Evolutionary conservation across 2,329 filamentous ascomycete genomes (phyloP), one percentile per base, ranked within the genome.

Genomic region (Colletotrichum filicis): DNA sequence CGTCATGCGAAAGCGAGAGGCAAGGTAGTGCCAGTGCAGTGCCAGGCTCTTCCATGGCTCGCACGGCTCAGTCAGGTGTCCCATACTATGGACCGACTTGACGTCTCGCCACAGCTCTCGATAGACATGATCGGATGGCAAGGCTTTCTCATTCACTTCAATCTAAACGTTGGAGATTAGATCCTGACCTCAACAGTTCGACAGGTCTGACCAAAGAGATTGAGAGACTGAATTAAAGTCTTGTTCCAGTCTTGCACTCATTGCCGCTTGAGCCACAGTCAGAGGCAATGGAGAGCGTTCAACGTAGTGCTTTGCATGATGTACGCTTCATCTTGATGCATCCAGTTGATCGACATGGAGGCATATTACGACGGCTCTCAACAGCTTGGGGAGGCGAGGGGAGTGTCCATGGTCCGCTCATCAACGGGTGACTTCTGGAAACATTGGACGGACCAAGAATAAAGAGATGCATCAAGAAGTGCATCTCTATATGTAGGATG

Each of bases 1-100:
- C 14, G 62, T 49, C 14, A 24, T 35, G 19, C 32, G 55, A 59
- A 14, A 61, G 28, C 46, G 49, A 35, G 14, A 58, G 22, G n/a
- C 53, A 16, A 58, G 22, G 24, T 58, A 11, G 56, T 53, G 1
- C 11, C 19, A 14, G 42, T 32, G 42, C 32, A 49, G 4, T 19
- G 16, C 5, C 9, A 2, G 9, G 11, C n/a, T n/a, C 32, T 7
- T 67, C 52, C 7, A 67, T 35, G 58, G n/a, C 16, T 58, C 30
- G 46, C 49, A 46, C 55, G 57, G 16, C 42, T 56, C 35, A 32
- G 37, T 16, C 32, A 68, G 62, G 26, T 26, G 42, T 19, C 52
- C n/a, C 22, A 42, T 56, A 56, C 58, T 68, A 5, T 74, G 69
- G 60, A 65, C 69, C 42, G 70, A 87, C 37, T 19, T 42, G 37